Evolutionary conservation across 257 asterid species (phyloP).

Genomic region (Scutellaria minor): DNA sequence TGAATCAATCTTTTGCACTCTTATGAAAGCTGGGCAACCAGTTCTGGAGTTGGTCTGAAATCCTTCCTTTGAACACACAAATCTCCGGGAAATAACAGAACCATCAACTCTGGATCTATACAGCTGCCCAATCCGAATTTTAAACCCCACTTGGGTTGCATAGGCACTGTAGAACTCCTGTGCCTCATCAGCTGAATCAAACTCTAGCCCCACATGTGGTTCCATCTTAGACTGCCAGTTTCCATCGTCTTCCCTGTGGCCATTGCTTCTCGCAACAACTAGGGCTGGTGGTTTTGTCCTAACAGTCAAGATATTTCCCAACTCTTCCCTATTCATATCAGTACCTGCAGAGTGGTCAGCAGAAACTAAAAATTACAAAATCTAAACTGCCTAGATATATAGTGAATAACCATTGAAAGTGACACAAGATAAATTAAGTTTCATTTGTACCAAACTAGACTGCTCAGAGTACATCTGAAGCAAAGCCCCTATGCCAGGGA

Average conservation of each 20-base stretch:
- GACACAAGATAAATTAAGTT: conserved; percentile 2
- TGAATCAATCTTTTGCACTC: conserved; percentile 80
- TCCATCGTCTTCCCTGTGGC: conserved; percentile 56
- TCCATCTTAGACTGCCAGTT: conserved; percentile 59
- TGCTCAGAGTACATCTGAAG: neutral
- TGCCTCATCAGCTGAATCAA: conserved; percentile 85
- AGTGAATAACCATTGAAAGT: neutral
- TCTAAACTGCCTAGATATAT: neutral
- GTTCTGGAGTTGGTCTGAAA: conserved; percentile 88
- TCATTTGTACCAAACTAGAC: neutral
- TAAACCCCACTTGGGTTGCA: conserved; percentile 78
- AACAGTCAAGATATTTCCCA: conserved; percentile 63
- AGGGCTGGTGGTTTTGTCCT: conserved; percentile 63
- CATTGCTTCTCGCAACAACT: conserved; percentile 51
- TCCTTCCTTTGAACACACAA: conserved; percentile 92
- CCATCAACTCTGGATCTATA: conserved; percentile 90
- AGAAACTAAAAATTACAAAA: conserved; percentile 1
- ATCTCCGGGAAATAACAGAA: conserved; percentile 82
- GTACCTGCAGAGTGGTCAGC: conserved; percentile 46
- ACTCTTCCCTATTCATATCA: conserved; percentile 77
- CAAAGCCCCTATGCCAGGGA: neutral
- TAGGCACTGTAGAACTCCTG: conserved; percentile 79
- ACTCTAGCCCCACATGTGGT: conserved; percentile 80
- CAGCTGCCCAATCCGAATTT: conserved; percentile 89
- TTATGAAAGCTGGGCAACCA: conserved; percentile 90